A percentile compares a stretch with the other conserved stretches of the same genome.
Evolutionary conservation across 495 filamentous ascomycete species (phyloP).

Genomic region (Xylaria grammica): DNA sequence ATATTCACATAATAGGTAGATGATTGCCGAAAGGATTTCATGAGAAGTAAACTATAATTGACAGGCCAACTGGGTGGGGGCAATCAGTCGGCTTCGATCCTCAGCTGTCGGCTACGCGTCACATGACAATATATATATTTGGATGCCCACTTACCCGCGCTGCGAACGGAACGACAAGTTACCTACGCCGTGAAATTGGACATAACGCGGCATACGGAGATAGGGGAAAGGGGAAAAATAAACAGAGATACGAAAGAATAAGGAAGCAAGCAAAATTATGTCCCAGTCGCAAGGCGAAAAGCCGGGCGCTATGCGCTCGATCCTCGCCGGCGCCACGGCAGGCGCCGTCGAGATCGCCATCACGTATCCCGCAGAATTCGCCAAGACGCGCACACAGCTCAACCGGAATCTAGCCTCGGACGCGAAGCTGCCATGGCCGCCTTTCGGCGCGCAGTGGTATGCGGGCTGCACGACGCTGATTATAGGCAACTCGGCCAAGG

Average conservation of each 20-base stretch:
- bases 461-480: slow-evolving; percentile 97
- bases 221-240: background rate
- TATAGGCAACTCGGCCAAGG: slow-evolving; percentile 94
- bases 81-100: background rate
- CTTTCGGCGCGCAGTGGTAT: slow-evolving; percentile 94
- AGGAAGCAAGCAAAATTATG: background rate
- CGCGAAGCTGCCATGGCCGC: slow-evolving; percentile 93
- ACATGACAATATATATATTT: slow-evolving; percentile 1
- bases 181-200: background rate
- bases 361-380: slow-evolving; percentile 98
- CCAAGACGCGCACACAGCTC: slow-evolving; percentile 93
- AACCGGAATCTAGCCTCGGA: slow-evolving; percentile 81
- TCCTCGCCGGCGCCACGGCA: slow-evolving; percentile 86
- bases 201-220: background rate
- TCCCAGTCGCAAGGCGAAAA: slow-evolving; percentile 45
- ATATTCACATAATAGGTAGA: too few relatives aligned
- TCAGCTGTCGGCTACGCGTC: too few relatives aligned
- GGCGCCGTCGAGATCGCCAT: slow-evolving; percentile 97
- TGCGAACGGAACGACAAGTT: background rate
- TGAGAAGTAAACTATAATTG: too few relatives aligned
- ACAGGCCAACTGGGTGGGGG: too few relatives aligned
- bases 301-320: slow-evolving; percentile 82
- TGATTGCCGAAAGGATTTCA: too few relatives aligned
- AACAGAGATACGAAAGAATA: slow-evolving; percentile 5
- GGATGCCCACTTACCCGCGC: background rate